A percentile compares a stretch with the other conserved stretches of the same genome.
phyloP scores from a whole-genome alignment of 352 stramenopile genomes.

The Pythium brachiatum region DNA sequence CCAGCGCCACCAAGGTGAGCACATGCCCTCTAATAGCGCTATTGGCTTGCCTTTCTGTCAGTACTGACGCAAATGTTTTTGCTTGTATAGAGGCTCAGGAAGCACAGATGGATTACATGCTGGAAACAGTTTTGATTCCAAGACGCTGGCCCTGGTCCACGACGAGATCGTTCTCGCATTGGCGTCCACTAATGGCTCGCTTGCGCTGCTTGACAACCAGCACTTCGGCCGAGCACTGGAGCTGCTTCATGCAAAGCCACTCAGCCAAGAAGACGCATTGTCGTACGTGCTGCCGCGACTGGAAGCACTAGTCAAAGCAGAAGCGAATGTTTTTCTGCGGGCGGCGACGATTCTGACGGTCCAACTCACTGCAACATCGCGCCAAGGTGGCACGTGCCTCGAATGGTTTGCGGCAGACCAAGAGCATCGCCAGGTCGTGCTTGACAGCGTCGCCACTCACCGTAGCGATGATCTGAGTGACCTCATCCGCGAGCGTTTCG shows the following conservation, averaged over 20 bases:
- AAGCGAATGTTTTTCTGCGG: slow-evolving; percentile 17
- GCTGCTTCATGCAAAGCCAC: slow-evolving; percentile 19
- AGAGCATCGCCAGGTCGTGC: slow-evolving; percentile 26
- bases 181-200: slow-evolving; percentile 7
- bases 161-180: slow-evolving; percentile 35
- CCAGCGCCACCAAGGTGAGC: neutral
- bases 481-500: slow-evolving; percentile 13
- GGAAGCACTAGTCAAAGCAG: neutral
- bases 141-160: slow-evolving; percentile 8
- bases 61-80: neutral
- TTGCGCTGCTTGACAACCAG: slow-evolving; percentile 27
- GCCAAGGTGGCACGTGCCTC: slow-evolving; percentile 5
- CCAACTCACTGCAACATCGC: slow-evolving; percentile 7
- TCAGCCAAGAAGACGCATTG: slow-evolving; percentile 6
- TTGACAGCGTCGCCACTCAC: slow-evolving; percentile 10
- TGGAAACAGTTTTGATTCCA: neutral
- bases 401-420: slow-evolving; percentile 35
- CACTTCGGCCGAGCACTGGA: slow-evolving; percentile 26
- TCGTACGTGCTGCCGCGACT: slow-evolving; percentile 25
- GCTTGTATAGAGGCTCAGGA: neutral
- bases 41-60: no score
- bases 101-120: neutral
- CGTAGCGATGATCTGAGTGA: slow-evolving; percentile 12
- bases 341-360: slow-evolving; percentile 15
- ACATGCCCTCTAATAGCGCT: neutral